These are phyloP conservation scores for Trichophyton verrucosum DNA, from an alignment of 2,329 filamentous ascomycete species.

Conservation along the genomic window DNA sequence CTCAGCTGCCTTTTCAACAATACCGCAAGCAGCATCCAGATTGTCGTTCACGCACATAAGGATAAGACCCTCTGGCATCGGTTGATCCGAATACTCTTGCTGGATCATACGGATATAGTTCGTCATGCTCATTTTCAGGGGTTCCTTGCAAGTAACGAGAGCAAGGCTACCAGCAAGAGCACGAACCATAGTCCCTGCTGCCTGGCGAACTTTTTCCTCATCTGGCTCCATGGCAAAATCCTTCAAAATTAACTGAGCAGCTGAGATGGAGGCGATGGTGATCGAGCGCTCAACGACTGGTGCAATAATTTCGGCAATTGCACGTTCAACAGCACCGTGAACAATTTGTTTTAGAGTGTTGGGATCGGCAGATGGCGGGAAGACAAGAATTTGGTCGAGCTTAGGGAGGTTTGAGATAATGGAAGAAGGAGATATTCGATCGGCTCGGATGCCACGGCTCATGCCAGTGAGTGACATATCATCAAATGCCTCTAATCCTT, in stretches of 20 bases:
- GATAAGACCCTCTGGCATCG: constrained; percentile 85
- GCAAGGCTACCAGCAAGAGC: constrained; percentile 86
- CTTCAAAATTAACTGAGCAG: constrained; percentile 87
- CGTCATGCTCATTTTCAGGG: constrained; percentile 86
- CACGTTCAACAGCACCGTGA: constrained; percentile 70
- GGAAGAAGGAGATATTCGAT: constrained; percentile 62
- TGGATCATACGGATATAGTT: constrained; percentile 91
- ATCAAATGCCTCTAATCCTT: constrained; percentile 69
- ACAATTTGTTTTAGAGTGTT: constrained; percentile 61
- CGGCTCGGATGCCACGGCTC: constrained; percentile 53
- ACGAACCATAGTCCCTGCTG: constrained; percentile 89
- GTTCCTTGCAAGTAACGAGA: constrained; percentile 96
- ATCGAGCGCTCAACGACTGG: constrained; percentile 96
- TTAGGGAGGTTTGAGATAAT: constrained; percentile 75
- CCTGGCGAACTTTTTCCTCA: constrained; percentile 70
- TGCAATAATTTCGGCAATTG: constrained; percentile 90
- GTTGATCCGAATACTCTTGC: constrained; percentile 50
- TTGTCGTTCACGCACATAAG: constrained; percentile 99
- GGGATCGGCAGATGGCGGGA: constrained; percentile 61
- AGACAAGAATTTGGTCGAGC: constrained; percentile 62
- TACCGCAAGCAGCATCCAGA: constrained; percentile 78
- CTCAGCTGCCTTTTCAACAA: constrained; percentile 92
- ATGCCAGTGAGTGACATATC: constrained; percentile 67
- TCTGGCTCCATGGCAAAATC: constrained; percentile 91
- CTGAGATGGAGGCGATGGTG: constrained; percentile 94